Evolutionary conservation across 345 rosid genomes (phyloP).

Genomic region (Rubroshorea leprosula): DNA sequence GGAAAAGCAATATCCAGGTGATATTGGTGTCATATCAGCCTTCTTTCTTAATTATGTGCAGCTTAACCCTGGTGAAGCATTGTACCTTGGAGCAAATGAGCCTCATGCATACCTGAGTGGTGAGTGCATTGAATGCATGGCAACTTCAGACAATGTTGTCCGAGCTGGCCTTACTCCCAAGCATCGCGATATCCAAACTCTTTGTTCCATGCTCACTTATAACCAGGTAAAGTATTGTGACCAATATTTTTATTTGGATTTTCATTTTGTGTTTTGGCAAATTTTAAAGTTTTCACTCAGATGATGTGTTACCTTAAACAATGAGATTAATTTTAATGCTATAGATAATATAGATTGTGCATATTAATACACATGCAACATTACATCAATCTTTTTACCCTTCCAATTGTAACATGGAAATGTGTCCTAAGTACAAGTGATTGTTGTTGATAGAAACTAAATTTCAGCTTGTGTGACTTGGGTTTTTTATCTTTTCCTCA

Average conservation of each 20-base stretch:
- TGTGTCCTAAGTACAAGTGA: no score
- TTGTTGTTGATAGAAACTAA: no score
- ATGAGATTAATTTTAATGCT: not conserved
- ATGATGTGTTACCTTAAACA: no score
- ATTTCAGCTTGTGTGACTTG: no score
- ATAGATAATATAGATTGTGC: no score
- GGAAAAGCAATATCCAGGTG: conserved; percentile 84
- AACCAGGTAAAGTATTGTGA: conserved; percentile 50
- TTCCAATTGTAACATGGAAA: no score
- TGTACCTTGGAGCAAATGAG: conserved; percentile 90
- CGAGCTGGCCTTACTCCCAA: conserved; percentile 99
- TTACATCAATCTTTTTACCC: no score
- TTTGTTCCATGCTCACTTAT: conserved; percentile 95
- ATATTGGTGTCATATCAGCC: conserved; percentile 81
- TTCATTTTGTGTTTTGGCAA: no score
- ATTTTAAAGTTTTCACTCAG: no score
- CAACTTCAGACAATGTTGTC: conserved; percentile 96
- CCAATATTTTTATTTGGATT: not conserved
- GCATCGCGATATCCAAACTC: conserved; percentile 71
- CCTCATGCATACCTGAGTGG: conserved; percentile 93
- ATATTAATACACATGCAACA: no score
- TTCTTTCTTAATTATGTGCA: conserved; percentile 82
- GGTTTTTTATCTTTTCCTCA: no score
- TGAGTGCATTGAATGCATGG: conserved; percentile 98
- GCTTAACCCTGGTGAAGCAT: conserved; percentile 94